phyloP scores from a whole-genome alignment of 2,329 filamentous ascomycete species.

The Zasmidium citrigriseum region DNA sequence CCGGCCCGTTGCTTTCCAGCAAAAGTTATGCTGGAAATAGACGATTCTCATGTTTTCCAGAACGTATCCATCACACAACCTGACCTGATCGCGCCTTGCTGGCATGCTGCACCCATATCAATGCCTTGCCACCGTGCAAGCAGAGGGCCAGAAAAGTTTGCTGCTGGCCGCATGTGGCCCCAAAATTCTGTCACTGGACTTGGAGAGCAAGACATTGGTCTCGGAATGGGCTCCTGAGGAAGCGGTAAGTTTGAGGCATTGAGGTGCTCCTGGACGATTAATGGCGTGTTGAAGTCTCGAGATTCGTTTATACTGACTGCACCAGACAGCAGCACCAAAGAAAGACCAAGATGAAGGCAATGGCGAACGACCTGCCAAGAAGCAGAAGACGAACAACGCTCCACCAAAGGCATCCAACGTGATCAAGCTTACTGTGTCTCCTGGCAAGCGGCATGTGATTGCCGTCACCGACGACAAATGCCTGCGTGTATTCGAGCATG shows the following conservation, averaged over 20 bases:
- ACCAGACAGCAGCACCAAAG: neutral
- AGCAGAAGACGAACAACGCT: constrained; percentile 32
- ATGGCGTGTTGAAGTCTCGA: neutral
- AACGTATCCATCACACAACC: too few relatives aligned
- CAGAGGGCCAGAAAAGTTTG: constrained; percentile 39
- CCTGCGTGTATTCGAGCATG: constrained; percentile 76
- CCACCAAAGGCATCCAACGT: constrained; percentile 58
- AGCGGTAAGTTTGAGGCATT: neutral
- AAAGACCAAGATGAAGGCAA: constrained; percentile 5
- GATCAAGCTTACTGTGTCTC: constrained; percentile 65
- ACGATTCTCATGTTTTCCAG: too few relatives aligned
- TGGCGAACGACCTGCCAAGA: constrained; percentile 31
- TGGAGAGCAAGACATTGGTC: constrained; percentile 59
- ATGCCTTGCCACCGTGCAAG: constrained; percentile 35
- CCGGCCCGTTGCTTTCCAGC: too few relatives aligned
- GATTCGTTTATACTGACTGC: neutral
- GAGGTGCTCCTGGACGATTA: neutral
- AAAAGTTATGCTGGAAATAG: too few relatives aligned
- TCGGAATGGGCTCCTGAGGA: constrained; percentile 58
- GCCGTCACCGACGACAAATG: constrained; percentile 89
- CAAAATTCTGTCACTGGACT: constrained; percentile 67
- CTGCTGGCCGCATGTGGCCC: constrained; percentile 75
- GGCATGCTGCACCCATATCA: constrained; percentile 45
- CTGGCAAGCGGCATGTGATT: constrained; percentile 67
- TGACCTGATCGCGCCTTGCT: neutral